These are phyloP conservation scores for Talaromyces sp. DNA, from an alignment of 2,329 filamentous ascomycete species.

Conservation along the genomic window DNA sequence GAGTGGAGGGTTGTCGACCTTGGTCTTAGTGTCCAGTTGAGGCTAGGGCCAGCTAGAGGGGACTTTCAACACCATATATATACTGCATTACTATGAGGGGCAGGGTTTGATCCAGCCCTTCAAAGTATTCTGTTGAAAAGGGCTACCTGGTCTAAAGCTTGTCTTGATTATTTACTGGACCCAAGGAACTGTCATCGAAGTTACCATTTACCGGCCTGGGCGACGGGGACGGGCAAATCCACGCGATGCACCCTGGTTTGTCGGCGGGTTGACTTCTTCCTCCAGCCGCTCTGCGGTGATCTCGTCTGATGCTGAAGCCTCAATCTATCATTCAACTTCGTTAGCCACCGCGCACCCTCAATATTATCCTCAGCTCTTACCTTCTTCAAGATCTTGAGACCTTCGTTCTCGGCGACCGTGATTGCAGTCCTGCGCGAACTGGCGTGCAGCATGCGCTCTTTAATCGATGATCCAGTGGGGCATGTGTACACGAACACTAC, in stretches of 20 bases:
- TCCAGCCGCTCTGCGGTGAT: constrained; percentile 56
- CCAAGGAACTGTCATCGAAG: constrained; percentile 2
- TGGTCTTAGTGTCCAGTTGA: constrained; percentile 7
- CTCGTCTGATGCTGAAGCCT: constrained; percentile 62
- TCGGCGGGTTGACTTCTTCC: constrained; percentile 56
- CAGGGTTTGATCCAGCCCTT: neutral
- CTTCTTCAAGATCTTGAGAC: constrained; percentile 61
- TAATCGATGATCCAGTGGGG: constrained; percentile 62
- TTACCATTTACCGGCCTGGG: constrained; percentile 53
- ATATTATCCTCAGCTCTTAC: constrained; percentile 32
- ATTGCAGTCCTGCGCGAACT: constrained; percentile 60
- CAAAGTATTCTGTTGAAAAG: neutral
- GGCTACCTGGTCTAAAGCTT: constrained; percentile 1
- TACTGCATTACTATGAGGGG: neutral
- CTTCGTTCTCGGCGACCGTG: constrained; percentile 56
- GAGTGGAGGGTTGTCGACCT: constrained; percentile 11
- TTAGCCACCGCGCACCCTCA: constrained; percentile 17
- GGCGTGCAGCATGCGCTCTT: constrained; percentile 68
- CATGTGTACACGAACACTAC: constrained; percentile 68
- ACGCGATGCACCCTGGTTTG: constrained; percentile 51
- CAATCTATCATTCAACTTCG: constrained; percentile 46
- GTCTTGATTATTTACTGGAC: constrained; percentile 1
- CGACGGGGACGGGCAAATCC: constrained; percentile 67
- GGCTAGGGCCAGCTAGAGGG: neutral
- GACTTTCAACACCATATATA: neutral